These are phyloP conservation scores for Recurvomyces mirabilis DNA, from an alignment of 495 filamentous ascomycete genomes.

Conservation along the genomic window DNA sequence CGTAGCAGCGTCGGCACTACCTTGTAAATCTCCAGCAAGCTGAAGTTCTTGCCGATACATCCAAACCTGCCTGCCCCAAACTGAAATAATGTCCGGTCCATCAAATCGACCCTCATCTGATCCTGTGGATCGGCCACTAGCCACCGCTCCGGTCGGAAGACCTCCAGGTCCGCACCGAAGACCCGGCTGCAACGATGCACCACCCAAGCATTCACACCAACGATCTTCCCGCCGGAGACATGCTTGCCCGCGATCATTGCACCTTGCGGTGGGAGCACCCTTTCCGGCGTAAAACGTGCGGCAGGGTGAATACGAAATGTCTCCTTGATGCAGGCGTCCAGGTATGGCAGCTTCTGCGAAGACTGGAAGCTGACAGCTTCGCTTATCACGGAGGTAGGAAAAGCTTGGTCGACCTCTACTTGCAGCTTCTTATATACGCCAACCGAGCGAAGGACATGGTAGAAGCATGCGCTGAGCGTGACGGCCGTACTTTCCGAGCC, in stretches of 20 bases:
- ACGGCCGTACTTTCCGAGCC: constrained; percentile 19
- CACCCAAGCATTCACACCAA: constrained; percentile 16
- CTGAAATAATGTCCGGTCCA: background rate
- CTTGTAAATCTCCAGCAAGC: constrained; percentile 23
- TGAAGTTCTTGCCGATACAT: constrained; percentile 14
- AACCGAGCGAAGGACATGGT: constrained; percentile 5
- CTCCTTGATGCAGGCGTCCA: constrained; percentile 19
- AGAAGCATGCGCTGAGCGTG: constrained; percentile 10
- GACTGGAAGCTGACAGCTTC: constrained; percentile 8
- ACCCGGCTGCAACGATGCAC: constrained; percentile 1
- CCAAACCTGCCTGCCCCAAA: constrained; percentile 7
- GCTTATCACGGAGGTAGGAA: background rate
- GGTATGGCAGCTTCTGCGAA: constrained; percentile 13
- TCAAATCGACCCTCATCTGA: background rate
- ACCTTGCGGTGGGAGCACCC: constrained; percentile 10
- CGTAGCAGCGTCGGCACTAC: constrained; percentile 25
- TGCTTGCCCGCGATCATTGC: constrained; percentile 5
- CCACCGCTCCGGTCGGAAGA: constrained; percentile 23
- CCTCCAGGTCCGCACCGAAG: constrained; percentile 6
- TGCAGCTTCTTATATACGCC: constrained; percentile 6
- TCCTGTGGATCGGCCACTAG: constrained; percentile 2
- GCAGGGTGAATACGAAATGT: constrained; percentile 15
- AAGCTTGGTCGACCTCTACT: constrained; percentile 3
- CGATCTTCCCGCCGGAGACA: constrained; percentile 13
- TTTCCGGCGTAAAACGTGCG: constrained; percentile 7